A percentile compares a stretch with the other conserved stretches of the same genome.
phyloP scores from a whole-genome alignment of 441 rosid genomes.

The Arabidopsis lyrata region DNA sequence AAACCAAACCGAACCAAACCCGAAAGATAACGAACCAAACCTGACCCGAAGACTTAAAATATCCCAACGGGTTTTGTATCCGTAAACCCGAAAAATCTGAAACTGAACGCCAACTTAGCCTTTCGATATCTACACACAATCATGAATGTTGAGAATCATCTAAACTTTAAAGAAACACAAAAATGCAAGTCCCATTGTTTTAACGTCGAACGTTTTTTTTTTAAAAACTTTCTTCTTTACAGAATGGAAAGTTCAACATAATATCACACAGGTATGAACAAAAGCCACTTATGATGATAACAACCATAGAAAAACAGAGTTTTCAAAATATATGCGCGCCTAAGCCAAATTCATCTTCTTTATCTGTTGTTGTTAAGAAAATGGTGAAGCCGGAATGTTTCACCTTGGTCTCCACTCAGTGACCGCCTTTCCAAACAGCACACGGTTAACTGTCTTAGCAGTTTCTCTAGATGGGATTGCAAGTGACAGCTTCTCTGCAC shows the following conservation, averaged over 20 bases:
- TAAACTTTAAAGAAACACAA: neutral
- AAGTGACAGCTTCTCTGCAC: constrained; percentile 31
- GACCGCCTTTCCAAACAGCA: constrained; percentile 81
- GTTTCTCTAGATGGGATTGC: constrained; percentile 72
- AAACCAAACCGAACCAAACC: too few species aligned
- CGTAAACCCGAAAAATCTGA: too few species aligned
- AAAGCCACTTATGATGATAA: constrained; percentile 28
- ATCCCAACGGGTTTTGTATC: too few species aligned
- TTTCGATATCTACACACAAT: too few species aligned
- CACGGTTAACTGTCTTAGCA: constrained; percentile 80
- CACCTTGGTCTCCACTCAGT: constrained; percentile 82
- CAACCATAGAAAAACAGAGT: constrained; percentile 14
- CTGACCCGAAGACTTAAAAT: too few species aligned
- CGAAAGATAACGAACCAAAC: too few species aligned
- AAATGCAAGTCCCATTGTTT: neutral
- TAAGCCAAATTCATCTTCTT: constrained; percentile 33
- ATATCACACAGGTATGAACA: constrained; percentile 43
- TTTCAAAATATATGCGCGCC: neutral
- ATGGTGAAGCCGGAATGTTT: constrained; percentile 70
- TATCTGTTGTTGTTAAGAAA: constrained; percentile 52
- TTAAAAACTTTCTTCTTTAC: constrained; percentile 8
- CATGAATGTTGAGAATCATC: neutral
- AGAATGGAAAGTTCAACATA: constrained; percentile 18
- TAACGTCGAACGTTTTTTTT: neutral
- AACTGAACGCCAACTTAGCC: too few species aligned